These are phyloP conservation scores for Paecilomyces sp. DNA, from an alignment of 2,329 filamentous ascomycete genomes.

Conservation along the genomic window DNA sequence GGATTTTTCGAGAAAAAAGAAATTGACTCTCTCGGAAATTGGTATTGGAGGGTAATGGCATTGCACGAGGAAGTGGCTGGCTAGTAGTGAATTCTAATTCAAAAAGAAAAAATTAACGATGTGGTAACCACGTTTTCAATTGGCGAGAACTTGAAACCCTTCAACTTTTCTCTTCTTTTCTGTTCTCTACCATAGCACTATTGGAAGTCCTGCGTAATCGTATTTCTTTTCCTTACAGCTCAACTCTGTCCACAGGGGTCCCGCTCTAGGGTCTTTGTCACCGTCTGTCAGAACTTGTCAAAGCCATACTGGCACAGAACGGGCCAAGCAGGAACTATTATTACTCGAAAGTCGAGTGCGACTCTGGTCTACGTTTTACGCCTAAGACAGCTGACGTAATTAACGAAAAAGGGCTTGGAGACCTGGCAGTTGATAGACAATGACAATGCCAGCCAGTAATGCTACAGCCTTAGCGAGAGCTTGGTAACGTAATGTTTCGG, in stretches of 20 bases:
- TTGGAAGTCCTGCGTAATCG: not conserved
- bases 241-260: not conserved
- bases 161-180: not conserved
- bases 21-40: not conserved
- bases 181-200: not conserved
- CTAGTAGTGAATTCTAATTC: not conserved
- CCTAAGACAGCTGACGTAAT: not conserved
- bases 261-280: too few species aligned
- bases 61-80: not conserved
- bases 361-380: not conserved
- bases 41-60: not conserved
- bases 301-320: not conserved
- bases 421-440: not conserved
- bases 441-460: not conserved
- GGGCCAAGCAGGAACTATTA: not conserved
- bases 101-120: not conserved
- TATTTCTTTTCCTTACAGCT: not conserved
- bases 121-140: not conserved
- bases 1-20: not conserved
- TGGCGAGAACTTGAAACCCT: not conserved
- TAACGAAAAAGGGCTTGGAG: not conserved
- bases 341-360: not conserved
- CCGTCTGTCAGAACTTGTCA: not conserved
- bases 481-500: not conserved
- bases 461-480: not conserved